phyloP scores from a whole-genome alignment of 2,329 filamentous ascomycete species.

The Fusarium coicis region DNA sequence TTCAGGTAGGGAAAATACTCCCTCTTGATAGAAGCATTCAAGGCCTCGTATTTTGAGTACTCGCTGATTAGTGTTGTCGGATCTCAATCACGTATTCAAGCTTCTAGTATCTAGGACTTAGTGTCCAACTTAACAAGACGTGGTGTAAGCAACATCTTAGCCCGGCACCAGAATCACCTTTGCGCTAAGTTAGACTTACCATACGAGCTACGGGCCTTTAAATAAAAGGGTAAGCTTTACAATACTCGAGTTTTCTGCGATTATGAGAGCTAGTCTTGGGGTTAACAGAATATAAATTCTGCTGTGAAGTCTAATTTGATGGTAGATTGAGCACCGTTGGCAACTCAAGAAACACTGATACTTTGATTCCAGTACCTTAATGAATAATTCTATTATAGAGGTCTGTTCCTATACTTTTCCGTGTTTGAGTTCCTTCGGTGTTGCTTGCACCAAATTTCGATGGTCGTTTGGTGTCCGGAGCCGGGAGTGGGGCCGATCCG shows the following conservation, averaged over 20 bases:
- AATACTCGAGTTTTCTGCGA: too few relatives aligned
- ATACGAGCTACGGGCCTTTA: fast-evolving
- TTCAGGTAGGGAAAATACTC: background rate
- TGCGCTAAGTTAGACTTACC: background rate
- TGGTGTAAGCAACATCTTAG: background rate
- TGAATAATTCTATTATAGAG: fast-evolving
- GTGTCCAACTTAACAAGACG: background rate
- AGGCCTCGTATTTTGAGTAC: background rate
- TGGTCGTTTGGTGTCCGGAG: background rate
- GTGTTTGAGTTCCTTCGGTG: background rate
- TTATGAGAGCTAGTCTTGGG: fast-evolving
- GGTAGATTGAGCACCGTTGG: background rate
- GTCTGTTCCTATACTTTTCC: too few relatives aligned
- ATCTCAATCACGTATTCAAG: background rate
- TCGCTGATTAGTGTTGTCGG: background rate
- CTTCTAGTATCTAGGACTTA: background rate
- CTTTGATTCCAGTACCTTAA: fast-evolving
- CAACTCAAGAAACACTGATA: fast-evolving
- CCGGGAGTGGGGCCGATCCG: background rate
- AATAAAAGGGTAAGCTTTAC: fast-evolving
- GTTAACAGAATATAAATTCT: background rate
- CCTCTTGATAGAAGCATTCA: too few relatives aligned
- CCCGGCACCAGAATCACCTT: background rate
- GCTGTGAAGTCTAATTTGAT: background rate
- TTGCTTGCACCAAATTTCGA: background rate